Conservation (phyloP, 768 basidiomycete species). For the Pisolithus microcarpus region DNA sequence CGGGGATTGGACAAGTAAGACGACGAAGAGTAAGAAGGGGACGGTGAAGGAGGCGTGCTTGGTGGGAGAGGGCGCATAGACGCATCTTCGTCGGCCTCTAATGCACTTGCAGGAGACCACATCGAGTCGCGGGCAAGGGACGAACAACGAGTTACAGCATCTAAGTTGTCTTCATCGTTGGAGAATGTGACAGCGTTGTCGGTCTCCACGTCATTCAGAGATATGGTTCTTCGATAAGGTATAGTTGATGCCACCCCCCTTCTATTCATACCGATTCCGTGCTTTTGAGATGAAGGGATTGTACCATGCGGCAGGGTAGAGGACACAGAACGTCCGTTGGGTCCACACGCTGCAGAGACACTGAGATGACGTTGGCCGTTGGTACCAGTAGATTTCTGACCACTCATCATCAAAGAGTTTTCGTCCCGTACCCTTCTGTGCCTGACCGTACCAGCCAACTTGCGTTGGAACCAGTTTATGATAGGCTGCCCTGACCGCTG, state of each 20-base stretch:
- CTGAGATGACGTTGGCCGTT: conserved; percentile 13
- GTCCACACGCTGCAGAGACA: conserved; percentile 6
- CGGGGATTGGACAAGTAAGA: conserved; percentile 77
- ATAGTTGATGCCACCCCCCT: conserved; percentile 16
- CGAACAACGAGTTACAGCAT: conserved; percentile 45
- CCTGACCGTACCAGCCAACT: conserved; percentile 64
- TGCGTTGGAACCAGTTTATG: conserved; percentile 86
- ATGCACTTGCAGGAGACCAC: conserved; percentile 69
- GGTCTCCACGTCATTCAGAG: conserved; percentile 53
- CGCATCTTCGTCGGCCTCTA: conserved; percentile 92
- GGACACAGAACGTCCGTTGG: conserved; percentile 23
- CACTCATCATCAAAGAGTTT: conserved; percentile 5
- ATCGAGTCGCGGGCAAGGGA: conserved; percentile 66
- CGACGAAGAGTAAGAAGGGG: conserved; percentile 76
- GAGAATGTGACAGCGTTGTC: conserved; percentile 29
- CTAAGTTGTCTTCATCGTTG: conserved; percentile 33
- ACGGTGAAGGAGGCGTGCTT: conserved; percentile 79
- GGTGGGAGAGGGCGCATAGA: conserved; percentile 87
- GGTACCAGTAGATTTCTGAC: conserved; percentile 8
- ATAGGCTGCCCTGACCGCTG: conserved; percentile 77
- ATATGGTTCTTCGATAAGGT: conserved; percentile 51
- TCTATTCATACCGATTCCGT: conserved; percentile 12
- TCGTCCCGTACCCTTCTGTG: conserved; percentile 42
- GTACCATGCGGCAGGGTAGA: conserved; percentile 21
- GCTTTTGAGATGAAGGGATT: conserved; percentile 20